Conservation (phyloP, 2,329 filamentous ascomycete genomes). For the Neonectria sp. region DNA sequence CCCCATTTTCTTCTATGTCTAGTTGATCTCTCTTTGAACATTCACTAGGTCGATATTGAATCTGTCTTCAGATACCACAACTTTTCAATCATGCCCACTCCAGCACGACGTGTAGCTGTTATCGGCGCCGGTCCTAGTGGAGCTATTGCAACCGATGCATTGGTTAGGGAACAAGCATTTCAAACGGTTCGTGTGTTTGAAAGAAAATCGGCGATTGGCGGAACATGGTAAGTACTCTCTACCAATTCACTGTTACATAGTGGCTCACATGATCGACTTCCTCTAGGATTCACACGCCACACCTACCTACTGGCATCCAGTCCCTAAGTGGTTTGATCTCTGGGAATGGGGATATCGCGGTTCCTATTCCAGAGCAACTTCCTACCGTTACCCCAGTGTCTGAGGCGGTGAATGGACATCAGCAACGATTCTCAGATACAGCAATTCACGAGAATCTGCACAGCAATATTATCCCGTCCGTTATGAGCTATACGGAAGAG, state of each 20-base stretch:
- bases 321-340: conserved; percentile 18
- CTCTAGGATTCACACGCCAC: conserved; percentile 25
- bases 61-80: neutral
- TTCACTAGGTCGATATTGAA: neutral
- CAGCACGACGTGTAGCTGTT: conserved; percentile 23
- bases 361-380: conserved; percentile 30
- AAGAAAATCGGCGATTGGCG: conserved; percentile 11
- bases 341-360: conserved; percentile 29
- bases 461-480: conserved; percentile 25
- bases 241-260: too few species aligned
- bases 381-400: conserved; percentile 38
- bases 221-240: conserved; percentile 16
- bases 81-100: conserved; percentile 2
- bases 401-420: conserved; percentile 36
- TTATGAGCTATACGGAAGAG: conserved; percentile 28
- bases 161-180: conserved; percentile 24
- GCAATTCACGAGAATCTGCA: conserved; percentile 34
- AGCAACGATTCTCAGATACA: conserved; percentile 38
- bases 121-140: conserved; percentile 28
- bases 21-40: neutral
- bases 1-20: neutral
- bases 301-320: conserved; percentile 18
- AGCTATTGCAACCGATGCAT: conserved; percentile 20
- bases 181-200: conserved; percentile 26
- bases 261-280: neutral